phyloP scores from a whole-genome alignment of 202 grass and related monocot genomes.

The Schoenoplectus tabernaemontani region DNA sequence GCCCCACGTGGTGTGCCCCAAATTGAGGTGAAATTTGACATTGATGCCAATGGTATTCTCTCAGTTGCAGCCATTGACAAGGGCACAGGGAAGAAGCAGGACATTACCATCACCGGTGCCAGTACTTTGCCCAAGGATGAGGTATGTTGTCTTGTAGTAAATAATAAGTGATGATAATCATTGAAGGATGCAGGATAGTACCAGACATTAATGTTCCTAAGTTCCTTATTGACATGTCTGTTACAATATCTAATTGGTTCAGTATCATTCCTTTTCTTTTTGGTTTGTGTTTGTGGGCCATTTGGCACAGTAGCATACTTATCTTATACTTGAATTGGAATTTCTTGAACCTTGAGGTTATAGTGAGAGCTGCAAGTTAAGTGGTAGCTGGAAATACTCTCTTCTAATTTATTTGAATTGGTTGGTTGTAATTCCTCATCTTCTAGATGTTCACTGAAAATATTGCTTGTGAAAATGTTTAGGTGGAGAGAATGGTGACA shows the following conservation, averaged over 20 bases:
- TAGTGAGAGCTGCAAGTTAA: neutral
- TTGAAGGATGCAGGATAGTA: neutral
- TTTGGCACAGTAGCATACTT: no score
- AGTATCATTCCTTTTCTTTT: neutral
- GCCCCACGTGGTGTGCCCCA: constrained; percentile 81
- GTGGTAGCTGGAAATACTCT: neutral
- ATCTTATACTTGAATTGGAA: neutral
- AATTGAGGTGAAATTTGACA: constrained; percentile 97
- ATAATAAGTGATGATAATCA: neutral
- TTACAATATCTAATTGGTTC: neutral
- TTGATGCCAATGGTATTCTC: constrained; percentile 96
- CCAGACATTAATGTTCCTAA: neutral
- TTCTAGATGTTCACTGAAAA: constrained; percentile 5
- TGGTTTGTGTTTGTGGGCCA: neutral
- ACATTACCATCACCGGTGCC: constrained; percentile 90
- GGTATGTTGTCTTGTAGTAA: constrained; percentile 32
- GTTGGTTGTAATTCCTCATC: neutral
- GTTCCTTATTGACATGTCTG: neutral
- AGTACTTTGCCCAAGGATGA: constrained; percentile 88
- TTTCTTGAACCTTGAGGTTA: neutral
- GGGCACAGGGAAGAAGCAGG: constrained; percentile 92
- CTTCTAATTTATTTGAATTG: neutral
- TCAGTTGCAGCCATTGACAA: constrained; percentile 95
- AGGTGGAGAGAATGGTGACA: constrained; percentile 89
- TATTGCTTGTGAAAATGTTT: neutral